A percentile compares a stretch with the other conserved stretches of the same genome.
Evolutionary conservation across 441 rosid genomes (phyloP).

Genomic region (Biscutella auriculata): DNA sequence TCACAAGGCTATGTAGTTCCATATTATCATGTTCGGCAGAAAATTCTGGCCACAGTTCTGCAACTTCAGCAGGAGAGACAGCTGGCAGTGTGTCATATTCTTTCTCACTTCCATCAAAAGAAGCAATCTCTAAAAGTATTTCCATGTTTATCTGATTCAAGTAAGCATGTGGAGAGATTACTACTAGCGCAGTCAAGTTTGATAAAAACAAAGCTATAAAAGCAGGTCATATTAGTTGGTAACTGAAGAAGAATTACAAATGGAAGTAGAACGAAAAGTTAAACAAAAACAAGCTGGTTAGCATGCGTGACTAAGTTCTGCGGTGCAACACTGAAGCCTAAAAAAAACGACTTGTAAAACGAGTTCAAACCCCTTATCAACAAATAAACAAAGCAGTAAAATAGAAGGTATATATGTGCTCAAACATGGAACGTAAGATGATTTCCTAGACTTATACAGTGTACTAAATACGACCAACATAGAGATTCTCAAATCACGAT

Average conservation of each 20-base stretch:
- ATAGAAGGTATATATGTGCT: background rate
- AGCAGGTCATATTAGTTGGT: background rate
- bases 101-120: constrained; percentile 57
- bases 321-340: background rate
- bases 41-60: constrained; percentile 43
- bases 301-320: background rate
- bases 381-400: background rate
- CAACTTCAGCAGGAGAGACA: constrained; percentile 44
- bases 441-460: background rate
- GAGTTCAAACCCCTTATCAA: background rate
- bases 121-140: constrained; percentile 67
- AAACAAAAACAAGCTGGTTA: constrained; percentile 4
- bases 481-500: background rate
- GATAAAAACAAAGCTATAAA: constrained; percentile 2
- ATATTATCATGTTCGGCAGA: constrained; percentile 29
- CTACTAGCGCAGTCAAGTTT: constrained; percentile 1
- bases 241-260: background rate
- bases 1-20: constrained; percentile 41
- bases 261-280: background rate
- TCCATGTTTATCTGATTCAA: constrained; percentile 48
- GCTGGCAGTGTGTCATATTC: constrained; percentile 31
- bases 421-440: background rate
- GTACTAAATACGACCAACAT: background rate
- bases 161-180: constrained; percentile 15
- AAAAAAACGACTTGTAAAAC: background rate